phyloP scores from a whole-genome alignment of 106 monocot genomes.

The Hemerocallis citrina region DNA sequence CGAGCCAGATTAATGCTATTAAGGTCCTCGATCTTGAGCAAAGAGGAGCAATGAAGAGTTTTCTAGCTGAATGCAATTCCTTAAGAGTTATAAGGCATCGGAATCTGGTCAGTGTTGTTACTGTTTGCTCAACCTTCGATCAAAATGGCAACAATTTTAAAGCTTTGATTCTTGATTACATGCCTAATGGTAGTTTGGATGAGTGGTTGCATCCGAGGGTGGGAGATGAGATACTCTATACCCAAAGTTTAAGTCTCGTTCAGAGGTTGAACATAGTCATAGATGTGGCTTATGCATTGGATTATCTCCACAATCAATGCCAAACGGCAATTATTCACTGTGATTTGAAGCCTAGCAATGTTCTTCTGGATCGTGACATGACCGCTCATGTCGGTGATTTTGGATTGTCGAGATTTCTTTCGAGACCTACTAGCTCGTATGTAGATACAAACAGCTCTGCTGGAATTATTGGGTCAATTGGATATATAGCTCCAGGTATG shows the following conservation, averaged over 20 bases:
- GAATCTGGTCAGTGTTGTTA: conserved; percentile 32
- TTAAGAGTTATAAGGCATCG: conserved; percentile 1
- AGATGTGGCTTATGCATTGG: conserved; percentile 39
- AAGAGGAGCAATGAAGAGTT: background rate
- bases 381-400: conserved; percentile 37
- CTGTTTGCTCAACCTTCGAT: conserved; percentile 27
- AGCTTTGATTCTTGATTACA: conserved; percentile 32
- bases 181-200: conserved; percentile 49
- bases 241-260: background rate
- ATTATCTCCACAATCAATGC: conserved; percentile 43
- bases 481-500: conserved; percentile 59
- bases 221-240: background rate
- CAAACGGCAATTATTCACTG: conserved; percentile 29
- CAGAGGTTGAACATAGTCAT: conserved; percentile 37
- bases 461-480: conserved; percentile 37
- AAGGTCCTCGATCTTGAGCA: conserved; percentile 9
- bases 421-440: background rate
- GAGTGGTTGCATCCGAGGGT: conserved; percentile 30
- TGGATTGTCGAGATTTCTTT: conserved; percentile 26
- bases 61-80: conserved; percentile 4
- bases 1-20: no score
- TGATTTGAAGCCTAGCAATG: conserved; percentile 53
- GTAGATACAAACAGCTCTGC: background rate
- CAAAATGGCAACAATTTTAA: conserved; percentile 30
- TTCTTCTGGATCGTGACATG: conserved; percentile 47